phyloP scores from a whole-genome alignment of 2,329 filamentous ascomycete species.

The Pseudocercospora eumusae region DNA sequence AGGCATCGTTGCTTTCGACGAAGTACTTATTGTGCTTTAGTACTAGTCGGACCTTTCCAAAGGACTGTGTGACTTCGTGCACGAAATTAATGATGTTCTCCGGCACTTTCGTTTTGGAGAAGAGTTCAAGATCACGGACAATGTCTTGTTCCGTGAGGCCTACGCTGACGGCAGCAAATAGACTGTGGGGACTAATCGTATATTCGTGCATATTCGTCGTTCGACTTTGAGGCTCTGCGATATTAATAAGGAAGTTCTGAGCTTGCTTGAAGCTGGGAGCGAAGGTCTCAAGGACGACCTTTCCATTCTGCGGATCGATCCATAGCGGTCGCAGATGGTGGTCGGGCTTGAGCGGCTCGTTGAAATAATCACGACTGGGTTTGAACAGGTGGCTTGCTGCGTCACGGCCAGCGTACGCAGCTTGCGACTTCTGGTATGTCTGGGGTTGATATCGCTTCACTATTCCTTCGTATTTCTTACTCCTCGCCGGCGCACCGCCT shows the following conservation, averaged over 20 bases:
- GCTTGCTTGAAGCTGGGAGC: conserved; percentile 82
- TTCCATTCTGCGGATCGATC: conserved; percentile 84
- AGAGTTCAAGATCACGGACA: conserved; percentile 80
- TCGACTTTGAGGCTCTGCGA: conserved; percentile 88
- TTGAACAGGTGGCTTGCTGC: conserved; percentile 59
- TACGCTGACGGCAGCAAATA: conserved; percentile 94
- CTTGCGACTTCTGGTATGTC: conserved; percentile 49
- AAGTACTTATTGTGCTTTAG: conserved; percentile 93
- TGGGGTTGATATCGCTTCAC: conserved; percentile 58
- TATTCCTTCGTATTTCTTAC: conserved; percentile 47
- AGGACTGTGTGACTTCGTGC: conserved; percentile 80
- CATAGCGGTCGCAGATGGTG: conserved; percentile 87
- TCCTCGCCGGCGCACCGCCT: conserved; percentile 8
- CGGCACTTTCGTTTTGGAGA: conserved; percentile 85
- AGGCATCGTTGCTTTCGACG: conserved; percentile 85
- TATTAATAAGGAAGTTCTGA: conserved; percentile 92
- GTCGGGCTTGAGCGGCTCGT: conserved; percentile 79
- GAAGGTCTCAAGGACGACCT: conserved; percentile 93
- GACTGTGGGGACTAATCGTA: conserved; percentile 82
- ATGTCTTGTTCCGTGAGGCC: conserved; percentile 89
- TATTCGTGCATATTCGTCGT: conserved; percentile 94
- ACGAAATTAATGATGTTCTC: conserved; percentile 78
- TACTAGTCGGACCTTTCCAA: conserved; percentile 93
- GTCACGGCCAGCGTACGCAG: conserved; percentile 45
- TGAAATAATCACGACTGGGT: conserved; percentile 74